Evolutionary conservation across 2,329 filamentous ascomycete genomes (phyloP).

Genomic region (Talaromyces verruculosus): DNA sequence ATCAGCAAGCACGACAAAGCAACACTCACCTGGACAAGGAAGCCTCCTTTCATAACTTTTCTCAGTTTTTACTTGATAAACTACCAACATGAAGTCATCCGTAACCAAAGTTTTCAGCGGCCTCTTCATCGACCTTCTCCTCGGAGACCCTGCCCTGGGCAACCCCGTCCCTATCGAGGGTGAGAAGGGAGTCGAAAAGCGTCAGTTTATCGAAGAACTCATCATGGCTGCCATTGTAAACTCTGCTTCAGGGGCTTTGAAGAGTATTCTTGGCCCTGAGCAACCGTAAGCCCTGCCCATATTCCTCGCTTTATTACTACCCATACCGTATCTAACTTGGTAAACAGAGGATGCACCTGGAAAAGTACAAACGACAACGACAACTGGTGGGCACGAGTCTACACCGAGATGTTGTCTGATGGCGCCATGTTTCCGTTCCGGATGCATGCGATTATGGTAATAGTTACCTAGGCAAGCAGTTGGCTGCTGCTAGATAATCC

Average conservation of each 20-base stretch:
- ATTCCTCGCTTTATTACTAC: not conserved
- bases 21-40: not conserved
- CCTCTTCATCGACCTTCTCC: not conserved
- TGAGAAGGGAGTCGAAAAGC: not conserved
- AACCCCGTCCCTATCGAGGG: not conserved
- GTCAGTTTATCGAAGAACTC: not conserved
- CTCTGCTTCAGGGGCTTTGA: not conserved
- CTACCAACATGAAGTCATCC: not conserved
- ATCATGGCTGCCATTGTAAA: not conserved
- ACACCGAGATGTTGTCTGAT: no score
- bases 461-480: no score
- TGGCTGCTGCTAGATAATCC: no score
- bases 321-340: not conserved
- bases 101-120: not conserved
- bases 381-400: constrained; percentile 4
- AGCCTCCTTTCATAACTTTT: not conserved
- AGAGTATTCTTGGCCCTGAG: not conserved
- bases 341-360: not conserved
- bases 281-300: not conserved
- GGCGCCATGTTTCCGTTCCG: no score
- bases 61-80: not conserved
- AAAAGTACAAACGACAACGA: constrained; percentile 4
- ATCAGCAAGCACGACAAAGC: not conserved
- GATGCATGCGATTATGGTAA: no score
- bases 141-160: not conserved